phyloP scores from a whole-genome alignment of 2,329 filamentous ascomycete genomes.

The Laburnicola sp. region DNA sequence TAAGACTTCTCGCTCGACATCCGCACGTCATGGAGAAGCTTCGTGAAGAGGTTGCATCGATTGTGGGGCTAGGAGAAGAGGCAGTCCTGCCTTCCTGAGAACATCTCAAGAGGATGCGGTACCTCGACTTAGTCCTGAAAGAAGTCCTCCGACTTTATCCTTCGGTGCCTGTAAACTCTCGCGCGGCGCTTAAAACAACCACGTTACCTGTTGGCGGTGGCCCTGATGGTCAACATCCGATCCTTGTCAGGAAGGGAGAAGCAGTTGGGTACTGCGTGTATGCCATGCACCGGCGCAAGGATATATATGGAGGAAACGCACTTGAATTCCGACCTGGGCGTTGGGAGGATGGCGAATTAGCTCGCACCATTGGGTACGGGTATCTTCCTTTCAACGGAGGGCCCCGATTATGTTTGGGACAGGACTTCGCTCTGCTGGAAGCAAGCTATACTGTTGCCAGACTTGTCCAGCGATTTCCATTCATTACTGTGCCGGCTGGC shows the following conservation, averaged over 20 bases:
- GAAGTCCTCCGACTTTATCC: slow-evolving; percentile 27
- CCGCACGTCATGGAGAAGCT: slow-evolving; percentile 32
- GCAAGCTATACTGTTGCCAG: background rate
- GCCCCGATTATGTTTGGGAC: slow-evolving; percentile 5
- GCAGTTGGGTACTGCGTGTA: slow-evolving; percentile 15
- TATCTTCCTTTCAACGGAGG: slow-evolving; percentile 16
- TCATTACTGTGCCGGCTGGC: background rate
- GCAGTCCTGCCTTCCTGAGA: slow-evolving; percentile 23
- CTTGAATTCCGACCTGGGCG: slow-evolving; percentile 29
- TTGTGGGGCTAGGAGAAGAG: slow-evolving; percentile 29
- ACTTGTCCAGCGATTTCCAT: slow-evolving; percentile 4
- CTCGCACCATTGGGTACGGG: slow-evolving; percentile 8
- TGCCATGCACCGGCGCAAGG: slow-evolving; percentile 25
- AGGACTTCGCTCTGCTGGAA: background rate
- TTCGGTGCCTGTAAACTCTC: slow-evolving; percentile 22
- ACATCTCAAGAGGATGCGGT: slow-evolving; percentile 12
- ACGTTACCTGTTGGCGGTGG: slow-evolving; percentile 27
- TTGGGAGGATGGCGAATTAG: slow-evolving; percentile 22
- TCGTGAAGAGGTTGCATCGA: slow-evolving; percentile 33
- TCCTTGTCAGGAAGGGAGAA: slow-evolving; percentile 24
- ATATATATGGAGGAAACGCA: slow-evolving; percentile 32
- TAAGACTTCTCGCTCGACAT: slow-evolving; percentile 60
- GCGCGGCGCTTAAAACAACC: slow-evolving; percentile 20
- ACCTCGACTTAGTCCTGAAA: slow-evolving; percentile 21
- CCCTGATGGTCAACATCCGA: slow-evolving; percentile 17